Evolutionary conservation across 257 asterid species (phyloP).

Genomic region (Euphrasia confusa): DNA sequence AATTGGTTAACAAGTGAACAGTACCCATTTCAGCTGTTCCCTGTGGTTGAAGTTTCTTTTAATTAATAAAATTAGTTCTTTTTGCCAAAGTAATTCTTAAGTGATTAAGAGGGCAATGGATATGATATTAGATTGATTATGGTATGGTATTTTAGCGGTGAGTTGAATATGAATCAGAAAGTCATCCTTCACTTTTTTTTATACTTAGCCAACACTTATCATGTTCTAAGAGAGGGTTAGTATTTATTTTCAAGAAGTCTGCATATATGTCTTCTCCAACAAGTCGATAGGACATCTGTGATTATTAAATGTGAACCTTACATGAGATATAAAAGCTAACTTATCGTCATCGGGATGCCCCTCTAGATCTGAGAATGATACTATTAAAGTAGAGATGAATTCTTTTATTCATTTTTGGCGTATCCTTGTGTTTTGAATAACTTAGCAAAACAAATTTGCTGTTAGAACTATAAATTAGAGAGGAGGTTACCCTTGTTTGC

Average conservation of each 20-base stretch:
- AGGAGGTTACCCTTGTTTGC: conserved; percentile 8
- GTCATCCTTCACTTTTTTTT: neutral
- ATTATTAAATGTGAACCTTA: conserved; percentile 14
- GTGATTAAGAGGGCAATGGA: neutral
- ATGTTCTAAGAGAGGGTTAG: neutral
- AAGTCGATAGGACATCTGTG: neutral
- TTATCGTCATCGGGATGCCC: neutral
- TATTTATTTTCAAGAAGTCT: neutral
- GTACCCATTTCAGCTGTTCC: conserved; percentile 4
- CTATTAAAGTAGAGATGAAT: neutral
- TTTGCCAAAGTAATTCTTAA: neutral
- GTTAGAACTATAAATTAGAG: neutral
- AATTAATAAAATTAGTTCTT: neutral
- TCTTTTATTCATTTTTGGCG: neutral
- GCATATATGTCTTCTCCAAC: neutral
- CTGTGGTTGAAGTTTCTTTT: conserved; percentile 11
- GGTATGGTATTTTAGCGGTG: conserved; percentile 8
- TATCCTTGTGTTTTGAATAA: neutral
- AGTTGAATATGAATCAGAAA: neutral
- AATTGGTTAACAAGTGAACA: neutral
- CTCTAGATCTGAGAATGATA: conserved; percentile 2
- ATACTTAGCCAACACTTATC: neutral
- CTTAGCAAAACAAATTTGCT: conserved; percentile 12
- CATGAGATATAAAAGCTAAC: neutral
- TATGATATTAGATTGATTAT: conserved; percentile 1